phyloP scores from a whole-genome alignment of 345 rosid species.

The Laguncularia racemosa region DNA sequence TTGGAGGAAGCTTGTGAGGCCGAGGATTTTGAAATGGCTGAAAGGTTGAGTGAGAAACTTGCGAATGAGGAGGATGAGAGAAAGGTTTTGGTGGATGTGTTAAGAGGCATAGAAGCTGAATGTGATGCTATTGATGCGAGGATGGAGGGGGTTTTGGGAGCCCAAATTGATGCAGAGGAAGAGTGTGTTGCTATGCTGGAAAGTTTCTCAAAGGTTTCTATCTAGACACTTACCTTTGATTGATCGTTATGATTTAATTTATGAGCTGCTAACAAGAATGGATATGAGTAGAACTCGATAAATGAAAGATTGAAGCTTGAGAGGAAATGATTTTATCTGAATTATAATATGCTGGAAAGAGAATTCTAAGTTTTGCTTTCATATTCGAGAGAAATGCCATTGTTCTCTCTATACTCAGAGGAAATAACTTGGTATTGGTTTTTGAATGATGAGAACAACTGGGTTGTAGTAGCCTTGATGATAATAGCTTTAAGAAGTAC shows the following conservation, averaged over 20 bases:
- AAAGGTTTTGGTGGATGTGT: conserved; percentile 34
- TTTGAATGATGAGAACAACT: too few relatives aligned
- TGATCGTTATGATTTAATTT: neutral
- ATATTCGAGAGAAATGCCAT: too few relatives aligned
- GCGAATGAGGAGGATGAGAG: conserved; percentile 46
- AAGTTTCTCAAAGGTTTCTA: conserved; percentile 44
- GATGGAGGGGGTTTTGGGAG: conserved; percentile 49
- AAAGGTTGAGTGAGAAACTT: conserved; percentile 65
- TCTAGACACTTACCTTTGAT: neutral
- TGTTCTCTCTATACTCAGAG: too few relatives aligned
- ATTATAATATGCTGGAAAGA: neutral
- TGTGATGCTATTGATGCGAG: conserved; percentile 54
- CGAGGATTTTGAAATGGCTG: conserved; percentile 80
- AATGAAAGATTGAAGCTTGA: too few relatives aligned
- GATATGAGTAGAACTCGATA: too few relatives aligned
- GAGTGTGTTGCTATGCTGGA: conserved; percentile 60
- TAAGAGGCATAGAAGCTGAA: conserved; percentile 54
- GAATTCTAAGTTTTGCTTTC: neutral
- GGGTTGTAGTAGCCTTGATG: too few relatives aligned
- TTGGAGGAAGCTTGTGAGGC: conserved; percentile 80
- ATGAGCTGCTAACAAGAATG: neutral
- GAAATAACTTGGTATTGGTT: too few relatives aligned
- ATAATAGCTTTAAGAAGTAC: too few relatives aligned
- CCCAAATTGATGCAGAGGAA: conserved; percentile 64
- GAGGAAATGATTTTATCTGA: too few relatives aligned